Evolutionary conservation across 176 grass and related monocot species (phyloP), one percentile per base, ranked within the genome.

Genomic region (Bromus sterilis): DNA sequence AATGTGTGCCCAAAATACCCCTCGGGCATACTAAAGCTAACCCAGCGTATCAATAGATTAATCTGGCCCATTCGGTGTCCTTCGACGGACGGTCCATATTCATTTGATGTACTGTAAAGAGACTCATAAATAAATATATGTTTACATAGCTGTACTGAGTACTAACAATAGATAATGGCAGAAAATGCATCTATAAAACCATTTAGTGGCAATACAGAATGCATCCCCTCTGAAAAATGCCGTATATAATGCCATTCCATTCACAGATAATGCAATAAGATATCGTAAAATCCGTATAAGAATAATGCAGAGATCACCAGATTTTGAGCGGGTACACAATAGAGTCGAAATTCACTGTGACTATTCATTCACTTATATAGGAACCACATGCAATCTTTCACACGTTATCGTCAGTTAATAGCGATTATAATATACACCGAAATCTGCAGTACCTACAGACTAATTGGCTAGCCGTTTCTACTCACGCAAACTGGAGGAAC

Each of bases 331-430:
- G 32, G 39, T 77, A 56, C 41, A 84, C 40, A 77, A 9, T 3
- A 43, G 6, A 55, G 29, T 24, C 13, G 9, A 61, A 41, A 31
- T 62, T 62, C 63, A 43, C 4, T 16, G n/a, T n/a, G n/a, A 79
- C 11, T 57, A 71, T 64, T 74, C 26, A 8, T 74, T 71, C 35
- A 77, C 79, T 79, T 16, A 36, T 16, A 36, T 60, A 56, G 42
- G 65, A 88, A 83, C 78, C 41, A 86, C 78, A 71, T 24, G 21
- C 26, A 70, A 79, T 80, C 66, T 83, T 66, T 87, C 74, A 61
- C 43, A 88, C 74, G 39, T 30, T 83, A 53, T 73, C 61, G 60
- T 91, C 88, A 80, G 79, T 79, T 82, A 89, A 86, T n/a, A n/a
- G n/a, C 40, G 6, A 34, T 83, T 73, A 65, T 39, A 89, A 82